Evolutionary conservation across 176 grass and related monocot species (phyloP).

Genomic region (Cenchrus fungigraminus): DNA sequence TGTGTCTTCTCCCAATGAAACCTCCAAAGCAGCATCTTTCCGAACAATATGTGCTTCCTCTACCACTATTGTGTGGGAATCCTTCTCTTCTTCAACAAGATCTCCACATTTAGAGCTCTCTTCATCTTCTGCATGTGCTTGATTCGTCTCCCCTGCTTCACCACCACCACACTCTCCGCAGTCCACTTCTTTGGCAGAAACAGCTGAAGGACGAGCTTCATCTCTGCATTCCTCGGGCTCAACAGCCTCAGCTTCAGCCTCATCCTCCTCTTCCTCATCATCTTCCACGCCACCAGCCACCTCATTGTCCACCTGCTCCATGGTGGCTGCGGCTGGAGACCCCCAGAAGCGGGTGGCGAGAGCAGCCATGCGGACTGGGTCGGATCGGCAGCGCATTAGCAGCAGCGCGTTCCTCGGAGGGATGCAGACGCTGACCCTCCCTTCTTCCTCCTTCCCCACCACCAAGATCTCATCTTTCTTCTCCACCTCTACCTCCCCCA

Average conservation of each 20-base stretch:
- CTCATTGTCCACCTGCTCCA: constrained; percentile 47
- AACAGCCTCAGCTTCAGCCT: neutral
- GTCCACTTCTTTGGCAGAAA: constrained; percentile 30
- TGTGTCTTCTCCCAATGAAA: constrained; percentile 21
- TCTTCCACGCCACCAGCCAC: neutral
- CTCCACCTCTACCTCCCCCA: constrained; percentile 62
- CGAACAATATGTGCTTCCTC: constrained; percentile 35
- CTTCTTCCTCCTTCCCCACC: constrained; percentile 68
- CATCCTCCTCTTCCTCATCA: constrained; percentile 21
- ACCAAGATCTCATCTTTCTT: constrained; percentile 83
- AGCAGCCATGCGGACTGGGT: constrained; percentile 91
- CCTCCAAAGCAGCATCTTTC: constrained; percentile 33
- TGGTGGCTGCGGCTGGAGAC: constrained; percentile 63
- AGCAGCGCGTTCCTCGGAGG: constrained; percentile 89
- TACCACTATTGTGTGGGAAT: neutral
- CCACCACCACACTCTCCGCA: neutral
- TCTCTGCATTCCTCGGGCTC: constrained; percentile 24
- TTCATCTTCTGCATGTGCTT: constrained; percentile 40
- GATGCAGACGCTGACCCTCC: constrained; percentile 86
- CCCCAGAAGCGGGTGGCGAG: constrained; percentile 77
- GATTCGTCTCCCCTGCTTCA: constrained; percentile 38
- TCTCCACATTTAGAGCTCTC: constrained; percentile 30
- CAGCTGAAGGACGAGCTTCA: constrained; percentile 33
- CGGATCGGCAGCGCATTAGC: constrained; percentile 93
- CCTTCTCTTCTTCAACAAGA: constrained; percentile 19